Evolutionary conservation across 257 asterid species (phyloP), one percentile per base, ranked within the genome.

Genomic region (Rauvolfia tetraphylla): DNA sequence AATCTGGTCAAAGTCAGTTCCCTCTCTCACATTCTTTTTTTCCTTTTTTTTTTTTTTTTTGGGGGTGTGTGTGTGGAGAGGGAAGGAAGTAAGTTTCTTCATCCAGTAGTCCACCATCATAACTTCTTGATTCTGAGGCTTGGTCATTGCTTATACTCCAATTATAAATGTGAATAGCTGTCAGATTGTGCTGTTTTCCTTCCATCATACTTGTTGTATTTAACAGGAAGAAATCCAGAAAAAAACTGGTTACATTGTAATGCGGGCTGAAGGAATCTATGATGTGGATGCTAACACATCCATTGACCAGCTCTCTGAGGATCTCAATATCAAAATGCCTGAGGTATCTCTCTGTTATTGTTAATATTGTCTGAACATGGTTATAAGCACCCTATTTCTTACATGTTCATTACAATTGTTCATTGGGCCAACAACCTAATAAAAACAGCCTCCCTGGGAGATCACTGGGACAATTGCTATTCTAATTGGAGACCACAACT

Each of bases 281-380:
- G 99, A 95, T 62, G 98, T 95, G 86, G 99, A 95, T 87, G 99
- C 98, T 54, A 93, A 95, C 85, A 95, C 99, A 46, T 88, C 99
- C 38, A 95, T 90, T 56, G 98, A 93, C 74, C 98, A 95, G 83
- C 99, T 95, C 65, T 95, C 98, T 65, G 99, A 92, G 78, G 99
- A 95, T 82, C 97, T 95, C 51, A 83, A 88, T 84, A 91, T 95
- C 67, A 95, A 91, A 89, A 91, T 95, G 97, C 96, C 93, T 0
- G 99, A 95, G 96, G 98, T 95, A 85, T 58, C 69, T 73, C 69
- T 20, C 70, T 22, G 23, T 74, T 31, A 10, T 38, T 56, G 73
- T 78, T 39, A 38, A 36, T 71, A 38, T 23, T 61, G 53, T 46
- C 36, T 5, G 62, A 58, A 38, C 72, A 7, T 67, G 51, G 29